Conservation (phyloP, 164 flowering plant species). For the Aristolochia fimbriata region DNA sequence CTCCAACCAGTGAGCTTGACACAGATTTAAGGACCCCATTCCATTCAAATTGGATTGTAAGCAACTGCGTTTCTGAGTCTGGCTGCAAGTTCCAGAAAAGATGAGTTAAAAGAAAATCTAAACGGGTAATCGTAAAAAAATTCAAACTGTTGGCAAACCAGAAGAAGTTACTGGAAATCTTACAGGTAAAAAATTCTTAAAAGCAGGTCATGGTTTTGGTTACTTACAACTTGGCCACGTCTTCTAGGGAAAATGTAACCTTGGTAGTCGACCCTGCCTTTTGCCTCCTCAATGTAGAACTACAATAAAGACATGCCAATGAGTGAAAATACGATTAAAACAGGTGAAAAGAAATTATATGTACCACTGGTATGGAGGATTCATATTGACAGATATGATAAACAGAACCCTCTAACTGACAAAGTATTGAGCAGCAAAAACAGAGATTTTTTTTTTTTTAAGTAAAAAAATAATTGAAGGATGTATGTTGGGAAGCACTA, state of each 20-base stretch:
- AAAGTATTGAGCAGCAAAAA: no score
- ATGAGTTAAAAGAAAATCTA: no score
- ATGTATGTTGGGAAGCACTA: no score
- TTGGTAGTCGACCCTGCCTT: slow-evolving; percentile 88
- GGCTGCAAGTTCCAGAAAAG: slow-evolving; percentile 48
- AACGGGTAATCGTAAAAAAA: no score
- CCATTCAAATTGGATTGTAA: slow-evolving; percentile 91
- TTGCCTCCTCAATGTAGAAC: slow-evolving; percentile 92
- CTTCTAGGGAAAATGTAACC: slow-evolving; percentile 87
- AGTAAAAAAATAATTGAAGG: no score
- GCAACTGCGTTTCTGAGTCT: slow-evolving; percentile 84
- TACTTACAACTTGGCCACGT: slow-evolving; percentile 70
- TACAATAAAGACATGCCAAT: slow-evolving; percentile 15
- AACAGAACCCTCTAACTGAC: no score
- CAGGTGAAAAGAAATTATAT: no score
- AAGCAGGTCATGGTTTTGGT: background rate
- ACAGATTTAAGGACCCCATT: slow-evolving; percentile 79
- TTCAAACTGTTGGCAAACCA: background rate
- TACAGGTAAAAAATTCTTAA: background rate
- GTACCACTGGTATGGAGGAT: no score
- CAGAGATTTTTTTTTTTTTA: no score
- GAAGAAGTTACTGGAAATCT: background rate
- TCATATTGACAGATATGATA: no score
- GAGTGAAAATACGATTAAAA: no score
- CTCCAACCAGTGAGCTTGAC: slow-evolving; percentile 83